These are phyloP conservation scores for Phytophthora syringae DNA, from an alignment of 352 stramenopile genomes.

Conservation along the genomic window DNA sequence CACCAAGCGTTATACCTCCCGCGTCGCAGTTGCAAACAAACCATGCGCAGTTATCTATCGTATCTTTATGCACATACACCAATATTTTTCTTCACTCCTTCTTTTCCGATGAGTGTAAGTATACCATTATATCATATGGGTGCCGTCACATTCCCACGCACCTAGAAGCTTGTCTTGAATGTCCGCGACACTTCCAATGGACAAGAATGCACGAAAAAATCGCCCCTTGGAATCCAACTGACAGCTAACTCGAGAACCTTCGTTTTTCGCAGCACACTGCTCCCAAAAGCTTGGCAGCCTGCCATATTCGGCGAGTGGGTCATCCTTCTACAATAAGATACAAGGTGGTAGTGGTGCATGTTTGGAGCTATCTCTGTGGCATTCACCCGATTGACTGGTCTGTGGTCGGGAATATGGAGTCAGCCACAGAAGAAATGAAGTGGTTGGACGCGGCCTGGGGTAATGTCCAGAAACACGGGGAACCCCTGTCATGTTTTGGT, in stretches of 20 bases:
- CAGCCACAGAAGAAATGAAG: background rate
- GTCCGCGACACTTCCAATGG: background rate
- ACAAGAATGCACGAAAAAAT: slow-evolving; percentile 10
- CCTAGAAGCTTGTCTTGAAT: slow-evolving; percentile 1
- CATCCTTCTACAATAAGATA: background rate
- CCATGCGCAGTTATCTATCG: slow-evolving; percentile 12
- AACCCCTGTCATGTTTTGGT: slow-evolving; percentile 6
- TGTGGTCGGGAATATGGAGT: slow-evolving; percentile 1
- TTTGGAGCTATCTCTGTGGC: slow-evolving; percentile 10
- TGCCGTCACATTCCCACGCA: slow-evolving; percentile 19
- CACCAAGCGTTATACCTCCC: slow-evolving; percentile 1
- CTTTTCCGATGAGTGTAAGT: slow-evolving; percentile 4
- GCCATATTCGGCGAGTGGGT: slow-evolving; percentile 5
- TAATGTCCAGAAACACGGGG: background rate
- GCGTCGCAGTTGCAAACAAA: slow-evolving; percentile 16
- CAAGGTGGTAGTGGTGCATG: background rate
- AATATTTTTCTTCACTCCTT: slow-evolving; percentile 16
- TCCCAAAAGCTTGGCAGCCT: slow-evolving; percentile 3
- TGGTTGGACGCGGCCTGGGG: background rate
- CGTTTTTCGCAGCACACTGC: slow-evolving; percentile 4
- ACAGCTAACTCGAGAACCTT: background rate
- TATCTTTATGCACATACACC: slow-evolving; percentile 3
- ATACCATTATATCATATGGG: slow-evolving; percentile 18
- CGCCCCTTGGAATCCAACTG: background rate
- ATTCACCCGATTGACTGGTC: slow-evolving; percentile 12